Evolutionary conservation across 768 basidiomycete species (phyloP), one percentile per base, ranked within the genome.

Genomic region (Porphyrellus cyaneotinctus): DNA sequence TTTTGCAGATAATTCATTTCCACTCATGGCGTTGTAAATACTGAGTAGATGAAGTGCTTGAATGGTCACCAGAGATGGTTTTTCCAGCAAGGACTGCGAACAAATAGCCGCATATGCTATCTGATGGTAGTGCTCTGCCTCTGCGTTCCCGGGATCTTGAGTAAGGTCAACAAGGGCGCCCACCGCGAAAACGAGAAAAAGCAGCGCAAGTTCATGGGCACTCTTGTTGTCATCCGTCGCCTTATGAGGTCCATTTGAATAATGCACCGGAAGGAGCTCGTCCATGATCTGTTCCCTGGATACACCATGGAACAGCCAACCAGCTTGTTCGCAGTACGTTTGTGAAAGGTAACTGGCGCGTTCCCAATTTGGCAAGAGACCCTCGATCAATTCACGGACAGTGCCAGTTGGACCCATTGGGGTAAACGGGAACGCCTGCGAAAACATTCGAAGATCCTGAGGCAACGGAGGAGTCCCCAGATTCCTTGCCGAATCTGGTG

Each of bases 21-120:
- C 83, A 57, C 78, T 83, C 84, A 88, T 82, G 17, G 79, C 81
- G 49, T 82, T 83, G 62, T 85, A 88, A 10, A 85, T 78, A 60
- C 85, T 84, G 70, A 84, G 74, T 56, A 88, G 63, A 65, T 85
- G 83, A 17, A 89, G 68, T 8, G 80, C 71, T 67, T 89, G 88
- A 28, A 89, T 82, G 22, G 87, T 87, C 22, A 82, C 80, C 39
- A 86, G 66, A 0, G 82, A 80, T 11, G 87, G 87, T 58, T 85
- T 84, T 69, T 87, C 87, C 37, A 88, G 67, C 22, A 89, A 79
- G 0, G 86, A 76, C 58, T 85, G 84, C 13, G 87, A 69, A 41
- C 79, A 75, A n/a, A 90, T 68, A 2, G 86, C 83, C 1, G 83
- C 84, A 15, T 79, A 72, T 0, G 84, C 76, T 22, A 88, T 74